phyloP scores from a whole-genome alignment of 257 asterid genomes.

The Paraleonurus japonicus region DNA sequence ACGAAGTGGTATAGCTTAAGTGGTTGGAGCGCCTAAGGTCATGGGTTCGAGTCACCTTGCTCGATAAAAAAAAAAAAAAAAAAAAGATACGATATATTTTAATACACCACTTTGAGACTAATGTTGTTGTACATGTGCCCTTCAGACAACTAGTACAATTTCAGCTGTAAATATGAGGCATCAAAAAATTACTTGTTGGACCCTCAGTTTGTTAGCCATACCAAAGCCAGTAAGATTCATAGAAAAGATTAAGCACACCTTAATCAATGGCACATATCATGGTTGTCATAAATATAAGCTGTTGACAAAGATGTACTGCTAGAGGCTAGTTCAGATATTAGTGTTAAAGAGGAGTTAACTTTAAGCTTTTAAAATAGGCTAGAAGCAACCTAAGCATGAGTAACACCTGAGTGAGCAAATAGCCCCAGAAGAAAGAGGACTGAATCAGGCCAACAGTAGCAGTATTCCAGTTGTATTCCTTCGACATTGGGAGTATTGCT shows the following conservation, averaged over 20 bases:
- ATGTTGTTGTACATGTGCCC: background rate
- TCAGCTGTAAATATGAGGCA: background rate
- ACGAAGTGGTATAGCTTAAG: too few relatives aligned
- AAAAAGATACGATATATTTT: too few relatives aligned
- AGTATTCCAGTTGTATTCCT: conserved; percentile 94
- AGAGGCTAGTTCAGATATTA: conserved; percentile 8
- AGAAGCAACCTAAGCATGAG: conserved; percentile 20
- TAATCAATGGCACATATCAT: background rate
- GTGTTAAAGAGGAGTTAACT: conserved; percentile 8
- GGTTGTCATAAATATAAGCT: background rate
- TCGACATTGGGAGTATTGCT: conserved; percentile 99
- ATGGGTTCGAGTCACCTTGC: too few relatives aligned
- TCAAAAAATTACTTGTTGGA: background rate
- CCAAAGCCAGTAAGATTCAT: conserved; percentile 18
- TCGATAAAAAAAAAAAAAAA: too few relatives aligned
- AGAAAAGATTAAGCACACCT: conserved; percentile 8
- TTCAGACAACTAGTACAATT: conserved; percentile 18
- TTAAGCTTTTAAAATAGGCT: conserved; percentile 10
- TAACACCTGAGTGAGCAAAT: conserved; percentile 92
- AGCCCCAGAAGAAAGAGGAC: conserved; percentile 99
- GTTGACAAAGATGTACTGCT: background rate
- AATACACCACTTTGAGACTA: background rate
- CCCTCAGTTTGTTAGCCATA: background rate
- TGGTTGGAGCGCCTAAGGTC: too few relatives aligned
- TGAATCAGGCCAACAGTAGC: conserved; percentile 98